These are phyloP conservation scores for Wallacemonas rigidus DNA, from an alignment of 208 protist genomes.

Conservation along the genomic window DNA sequence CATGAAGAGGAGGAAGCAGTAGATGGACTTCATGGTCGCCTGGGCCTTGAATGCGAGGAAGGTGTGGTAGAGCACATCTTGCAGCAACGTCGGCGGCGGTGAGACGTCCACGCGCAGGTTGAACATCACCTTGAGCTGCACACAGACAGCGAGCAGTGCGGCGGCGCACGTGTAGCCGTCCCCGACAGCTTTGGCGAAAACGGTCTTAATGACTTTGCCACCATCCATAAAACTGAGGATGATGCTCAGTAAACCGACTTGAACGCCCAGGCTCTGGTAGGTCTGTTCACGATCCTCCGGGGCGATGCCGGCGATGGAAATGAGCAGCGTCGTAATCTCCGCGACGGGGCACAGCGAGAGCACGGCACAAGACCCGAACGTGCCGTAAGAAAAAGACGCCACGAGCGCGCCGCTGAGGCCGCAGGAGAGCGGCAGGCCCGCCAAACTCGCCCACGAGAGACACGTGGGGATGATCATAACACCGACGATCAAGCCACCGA, in stretches of 20 bases:
- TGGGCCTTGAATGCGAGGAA: constrained; percentile 33
- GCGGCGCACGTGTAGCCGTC: constrained; percentile 64
- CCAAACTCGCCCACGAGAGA: constrained; percentile 53
- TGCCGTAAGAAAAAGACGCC: constrained; percentile 47
- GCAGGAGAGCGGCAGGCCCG: constrained; percentile 38
- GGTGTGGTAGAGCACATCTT: constrained; percentile 39
- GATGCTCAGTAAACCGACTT: constrained; percentile 51
- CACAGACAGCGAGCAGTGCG: constrained; percentile 42
- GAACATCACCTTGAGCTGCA: constrained; percentile 58
- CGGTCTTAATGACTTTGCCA: constrained; percentile 55
- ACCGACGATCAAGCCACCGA: constrained; percentile 53
- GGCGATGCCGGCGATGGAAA: constrained; percentile 44
- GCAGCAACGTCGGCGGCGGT: constrained; percentile 29
- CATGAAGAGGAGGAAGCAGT: constrained; percentile 49
- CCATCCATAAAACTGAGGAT: constrained; percentile 51
- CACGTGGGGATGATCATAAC: constrained; percentile 60
- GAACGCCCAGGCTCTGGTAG: constrained; percentile 47
- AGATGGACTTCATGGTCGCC: constrained; percentile 30
- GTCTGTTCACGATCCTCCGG: constrained; percentile 25
- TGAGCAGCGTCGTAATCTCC: constrained; percentile 58
- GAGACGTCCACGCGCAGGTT: constrained; percentile 33
- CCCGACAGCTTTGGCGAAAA: constrained; percentile 57
- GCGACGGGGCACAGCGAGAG: constrained; percentile 51
- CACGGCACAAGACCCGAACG: constrained; percentile 44
- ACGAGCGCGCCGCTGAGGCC: constrained; percentile 48